Conservation (phyloP, 1,139 yeast genomes). For the Zygotorulaspora mrakii region DNA sequence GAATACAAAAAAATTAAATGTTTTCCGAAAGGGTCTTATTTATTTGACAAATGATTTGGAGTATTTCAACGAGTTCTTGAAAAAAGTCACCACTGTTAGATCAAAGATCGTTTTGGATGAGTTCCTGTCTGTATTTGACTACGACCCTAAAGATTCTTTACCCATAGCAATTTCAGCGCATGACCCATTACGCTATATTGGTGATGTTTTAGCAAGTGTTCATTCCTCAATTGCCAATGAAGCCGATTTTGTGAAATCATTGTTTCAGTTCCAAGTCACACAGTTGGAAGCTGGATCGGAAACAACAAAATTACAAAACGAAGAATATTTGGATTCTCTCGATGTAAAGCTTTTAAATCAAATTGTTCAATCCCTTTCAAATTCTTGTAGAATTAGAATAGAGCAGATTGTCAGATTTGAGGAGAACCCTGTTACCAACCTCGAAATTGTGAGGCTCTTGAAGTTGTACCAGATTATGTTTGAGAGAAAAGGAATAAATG, state of each 20-base stretch:
- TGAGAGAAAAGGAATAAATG: conserved; percentile 41
- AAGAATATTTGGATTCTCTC: conserved; percentile 30
- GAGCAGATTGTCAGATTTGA: conserved; percentile 71
- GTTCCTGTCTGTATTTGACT: conserved; percentile 49
- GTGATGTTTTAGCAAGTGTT: conserved; percentile 84
- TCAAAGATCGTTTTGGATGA: conserved; percentile 57
- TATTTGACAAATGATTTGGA: conserved; percentile 39
- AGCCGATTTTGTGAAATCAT: conserved; percentile 62
- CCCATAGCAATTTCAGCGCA: conserved; percentile 67
- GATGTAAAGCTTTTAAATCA: conserved; percentile 37
- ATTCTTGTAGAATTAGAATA: conserved; percentile 51
- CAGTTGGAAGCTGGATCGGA: conserved; percentile 26
- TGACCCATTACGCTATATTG: conserved; percentile 78
- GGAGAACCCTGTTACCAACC: conserved; percentile 50
- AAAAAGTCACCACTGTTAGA: conserved; percentile 55
- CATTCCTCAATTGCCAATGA: conserved; percentile 91
- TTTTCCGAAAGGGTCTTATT: conserved; percentile 32
- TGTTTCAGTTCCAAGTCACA: conserved; percentile 45
- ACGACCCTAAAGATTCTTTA: conserved; percentile 31
- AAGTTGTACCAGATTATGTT: conserved; percentile 71
- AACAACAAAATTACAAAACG: conserved; percentile 31
- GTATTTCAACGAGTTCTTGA: conserved; percentile 50
- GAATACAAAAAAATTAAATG: conserved; percentile 22
- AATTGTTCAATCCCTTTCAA: conserved; percentile 48
- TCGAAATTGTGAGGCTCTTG: conserved; percentile 59